phyloP scores from a whole-genome alignment of 768 basidiomycete genomes.

The Pisolithus microcarpus region DNA sequence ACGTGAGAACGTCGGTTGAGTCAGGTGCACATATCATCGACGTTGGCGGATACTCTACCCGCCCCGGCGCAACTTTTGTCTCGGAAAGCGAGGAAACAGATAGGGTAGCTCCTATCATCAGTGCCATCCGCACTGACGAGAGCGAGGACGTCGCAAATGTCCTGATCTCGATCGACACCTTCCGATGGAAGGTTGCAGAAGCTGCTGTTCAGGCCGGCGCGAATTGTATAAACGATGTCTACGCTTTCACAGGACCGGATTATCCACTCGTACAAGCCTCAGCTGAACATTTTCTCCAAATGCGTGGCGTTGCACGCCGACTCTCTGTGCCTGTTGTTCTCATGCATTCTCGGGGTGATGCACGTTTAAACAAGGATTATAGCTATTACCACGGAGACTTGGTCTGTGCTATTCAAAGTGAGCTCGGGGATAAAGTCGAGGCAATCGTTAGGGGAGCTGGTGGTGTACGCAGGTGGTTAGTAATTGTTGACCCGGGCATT shows the following conservation, averaged over 20 bases:
- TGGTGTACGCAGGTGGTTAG: conserved; percentile 80
- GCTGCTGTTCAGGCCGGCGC: conserved; percentile 76
- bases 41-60: conserved; percentile 89
- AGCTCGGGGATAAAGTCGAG: conserved; percentile 66
- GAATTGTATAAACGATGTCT: conserved; percentile 91
- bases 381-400: conserved; percentile 41
- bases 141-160: conserved; percentile 5
- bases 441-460: conserved; percentile 56
- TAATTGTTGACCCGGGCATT: conserved; percentile 86
- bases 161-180: conserved; percentile 24
- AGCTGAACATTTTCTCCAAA: conserved; percentile 40
- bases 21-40: conserved; percentile 77
- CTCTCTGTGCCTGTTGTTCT: conserved; percentile 74
- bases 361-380: conserved; percentile 67
- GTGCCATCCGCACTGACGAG: conserved; percentile 41
- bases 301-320: conserved; percentile 60
- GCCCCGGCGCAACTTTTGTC: conserved; percentile 70
- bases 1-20: conserved; percentile 40
- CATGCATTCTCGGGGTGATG: conserved; percentile 92
- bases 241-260: conserved; percentile 65
- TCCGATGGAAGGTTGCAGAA: conserved; percentile 55
- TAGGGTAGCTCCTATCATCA: conserved; percentile 68
- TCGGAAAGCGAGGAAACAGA: conserved; percentile 59
- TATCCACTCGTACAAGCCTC: conserved; percentile 30
- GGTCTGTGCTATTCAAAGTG: conserved; percentile 58